Evolutionary conservation across 78 protist genomes (phyloP).

Genomic region (slime mould (Dictyostelium discoideum)): DNA sequence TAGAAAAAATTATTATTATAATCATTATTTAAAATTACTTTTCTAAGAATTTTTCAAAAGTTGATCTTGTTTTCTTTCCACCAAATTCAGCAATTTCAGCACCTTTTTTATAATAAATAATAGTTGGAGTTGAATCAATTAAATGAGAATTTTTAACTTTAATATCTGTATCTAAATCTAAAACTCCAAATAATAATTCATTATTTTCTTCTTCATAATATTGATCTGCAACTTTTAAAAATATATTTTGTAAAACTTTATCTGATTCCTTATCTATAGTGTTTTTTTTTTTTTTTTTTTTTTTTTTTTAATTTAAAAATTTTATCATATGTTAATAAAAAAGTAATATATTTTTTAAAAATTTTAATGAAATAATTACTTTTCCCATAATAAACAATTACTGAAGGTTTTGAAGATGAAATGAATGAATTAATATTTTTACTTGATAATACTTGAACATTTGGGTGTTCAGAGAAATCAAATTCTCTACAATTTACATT

Average conservation of each 20-base stretch:
- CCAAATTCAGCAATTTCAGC: not conserved
- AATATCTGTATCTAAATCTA: conserved; percentile 38
- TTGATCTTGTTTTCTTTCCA: not conserved
- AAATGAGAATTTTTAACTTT: not conserved
- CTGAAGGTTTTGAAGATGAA: not conserved
- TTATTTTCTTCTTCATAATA: conserved; percentile 25
- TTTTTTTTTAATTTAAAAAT: not conserved
- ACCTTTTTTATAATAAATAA: conserved; percentile 47
- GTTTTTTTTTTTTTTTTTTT: not conserved
- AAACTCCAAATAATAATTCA: conserved; percentile 10
- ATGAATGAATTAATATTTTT: not conserved
- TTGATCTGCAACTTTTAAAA: conserved; percentile 14
- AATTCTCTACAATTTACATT: not conserved
- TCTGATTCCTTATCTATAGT: conserved; percentile 39
- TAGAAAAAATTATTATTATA: no score
- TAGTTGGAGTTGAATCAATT: conserved; percentile 22
- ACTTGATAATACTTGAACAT: not conserved
- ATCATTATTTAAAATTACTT: conserved; percentile 10
- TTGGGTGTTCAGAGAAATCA: conserved; percentile 1
- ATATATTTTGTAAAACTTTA: conserved; percentile 11
- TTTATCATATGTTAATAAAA: no score
- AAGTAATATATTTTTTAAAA: no score
- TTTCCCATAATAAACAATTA: conserved; percentile 31
- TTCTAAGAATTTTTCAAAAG: conserved; percentile 23
- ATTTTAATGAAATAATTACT: not conserved